phyloP scores from a whole-genome alignment of 1,284 basidiomycete genomes.

The Ustilago sp. region DNA sequence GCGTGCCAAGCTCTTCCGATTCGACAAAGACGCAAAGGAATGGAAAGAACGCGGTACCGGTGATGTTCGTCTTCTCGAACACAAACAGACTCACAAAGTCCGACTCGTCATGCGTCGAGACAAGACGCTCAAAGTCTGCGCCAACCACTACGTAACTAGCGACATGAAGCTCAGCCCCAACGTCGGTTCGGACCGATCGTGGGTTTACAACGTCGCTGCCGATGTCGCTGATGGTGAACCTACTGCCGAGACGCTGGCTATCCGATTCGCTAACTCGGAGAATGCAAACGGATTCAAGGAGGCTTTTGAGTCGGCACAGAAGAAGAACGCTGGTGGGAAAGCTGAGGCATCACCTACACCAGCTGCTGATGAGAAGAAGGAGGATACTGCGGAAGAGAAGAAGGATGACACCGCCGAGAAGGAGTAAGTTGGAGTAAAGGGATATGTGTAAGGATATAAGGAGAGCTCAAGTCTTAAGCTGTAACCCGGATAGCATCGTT shows the following conservation, averaged over 20 bases:
- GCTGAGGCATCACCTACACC: conserved; percentile 32
- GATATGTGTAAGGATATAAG: not conserved
- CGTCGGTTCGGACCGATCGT: conserved; percentile 98
- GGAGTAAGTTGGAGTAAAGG: conserved; percentile 13
- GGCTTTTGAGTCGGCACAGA: conserved; percentile 65
- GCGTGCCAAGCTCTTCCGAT: conserved; percentile 99
- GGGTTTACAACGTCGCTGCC: conserved; percentile 93
- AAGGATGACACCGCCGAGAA: conserved; percentile 28
- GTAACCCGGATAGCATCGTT: conserved; percentile 20
- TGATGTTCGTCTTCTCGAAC: conserved; percentile 72
- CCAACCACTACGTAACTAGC: conserved; percentile 90
- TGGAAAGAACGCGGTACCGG: conserved; percentile 89
- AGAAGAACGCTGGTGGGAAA: conserved; percentile 51
- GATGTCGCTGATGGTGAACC: conserved; percentile 86
- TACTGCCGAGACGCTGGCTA: conserved; percentile 92
- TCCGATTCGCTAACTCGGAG: conserved; percentile 96
- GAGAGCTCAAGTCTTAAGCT: conserved; percentile 19
- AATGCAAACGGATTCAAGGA: conserved; percentile 71
- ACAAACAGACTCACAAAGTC: conserved; percentile 88
- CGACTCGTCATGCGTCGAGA: conserved; percentile 99
- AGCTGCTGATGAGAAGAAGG: conserved; percentile 25
- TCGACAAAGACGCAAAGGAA: conserved; percentile 82
- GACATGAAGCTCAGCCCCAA: conserved; percentile 98
- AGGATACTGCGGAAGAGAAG: conserved; percentile 27
- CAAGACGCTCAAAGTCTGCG: conserved; percentile 99